A percentile compares a stretch with the other conserved stretches of the same genome.
phyloP scores from a whole-genome alignment of 2,329 filamentous ascomycete genomes.

The Bipolaris sorokiniana region DNA sequence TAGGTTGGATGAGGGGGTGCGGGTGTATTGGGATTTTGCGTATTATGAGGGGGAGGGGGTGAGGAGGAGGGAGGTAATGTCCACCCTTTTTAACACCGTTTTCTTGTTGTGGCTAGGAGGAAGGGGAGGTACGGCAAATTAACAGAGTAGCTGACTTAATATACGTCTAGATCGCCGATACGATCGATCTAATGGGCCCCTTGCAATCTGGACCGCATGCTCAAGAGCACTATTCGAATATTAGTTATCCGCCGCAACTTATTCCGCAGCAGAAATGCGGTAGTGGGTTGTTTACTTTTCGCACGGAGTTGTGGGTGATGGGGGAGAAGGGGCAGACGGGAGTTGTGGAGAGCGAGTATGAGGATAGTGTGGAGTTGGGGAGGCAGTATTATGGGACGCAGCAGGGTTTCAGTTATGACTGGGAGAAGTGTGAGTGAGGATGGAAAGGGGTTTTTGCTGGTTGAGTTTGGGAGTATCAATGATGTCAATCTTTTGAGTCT shows the following conservation, averaged over 20 bases:
- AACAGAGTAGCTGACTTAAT: no score
- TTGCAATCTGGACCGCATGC: slow-evolving; percentile 10
- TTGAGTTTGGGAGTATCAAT: neutral
- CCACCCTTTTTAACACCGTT: neutral
- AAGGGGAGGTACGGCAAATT: no score
- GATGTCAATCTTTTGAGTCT: neutral
- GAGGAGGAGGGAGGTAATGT: slow-evolving; percentile 9
- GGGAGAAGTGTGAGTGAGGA: slow-evolving; percentile 20
- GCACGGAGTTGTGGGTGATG: slow-evolving; percentile 21
- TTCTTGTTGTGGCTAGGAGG: no score
- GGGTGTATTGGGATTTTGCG: slow-evolving; percentile 21
- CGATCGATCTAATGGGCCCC: slow-evolving; percentile 12
- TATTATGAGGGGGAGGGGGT: slow-evolving; percentile 16
- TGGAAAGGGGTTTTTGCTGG: neutral
- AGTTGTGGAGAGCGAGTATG: slow-evolving; percentile 16
- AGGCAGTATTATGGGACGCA: slow-evolving; percentile 24
- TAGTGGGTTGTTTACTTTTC: slow-evolving; percentile 17
- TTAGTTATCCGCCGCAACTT: slow-evolving; percentile 8
- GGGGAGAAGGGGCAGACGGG: slow-evolving; percentile 18
- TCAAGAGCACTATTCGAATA: slow-evolving; percentile 9
- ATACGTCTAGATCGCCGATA: slow-evolving; percentile 1
- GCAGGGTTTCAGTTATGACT: slow-evolving; percentile 27
- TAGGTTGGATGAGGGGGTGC: slow-evolving; percentile 22
- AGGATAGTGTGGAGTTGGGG: slow-evolving; percentile 4
- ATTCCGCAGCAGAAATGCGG: slow-evolving; percentile 20